These are phyloP conservation scores for Zygosaccharomyces sapae DNA, from an alignment of 1,139 yeast genomes.

Conservation along the genomic window DNA sequence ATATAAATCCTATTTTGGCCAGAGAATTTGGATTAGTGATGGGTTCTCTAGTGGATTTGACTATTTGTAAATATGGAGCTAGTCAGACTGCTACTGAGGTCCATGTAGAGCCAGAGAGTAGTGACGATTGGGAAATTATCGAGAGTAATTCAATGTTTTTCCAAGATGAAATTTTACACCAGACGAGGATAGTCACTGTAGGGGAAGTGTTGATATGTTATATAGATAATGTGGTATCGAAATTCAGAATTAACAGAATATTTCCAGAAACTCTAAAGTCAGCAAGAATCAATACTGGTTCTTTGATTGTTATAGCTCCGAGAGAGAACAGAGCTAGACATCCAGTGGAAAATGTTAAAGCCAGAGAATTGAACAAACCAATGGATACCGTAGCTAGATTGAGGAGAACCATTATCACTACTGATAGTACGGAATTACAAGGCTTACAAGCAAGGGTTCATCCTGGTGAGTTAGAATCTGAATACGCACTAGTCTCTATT, in stretches of 20 bases:
- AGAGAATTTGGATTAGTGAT: constrained; percentile 38
- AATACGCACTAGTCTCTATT: constrained; percentile 55
- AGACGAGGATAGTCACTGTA: constrained; percentile 68
- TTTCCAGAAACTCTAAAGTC: constrained; percentile 44
- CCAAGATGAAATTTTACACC: constrained; percentile 71
- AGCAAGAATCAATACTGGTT: constrained; percentile 64
- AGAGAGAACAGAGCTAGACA: constrained; percentile 46
- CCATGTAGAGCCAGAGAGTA: constrained; percentile 69
- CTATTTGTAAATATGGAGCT: constrained; percentile 40
- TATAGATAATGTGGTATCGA: constrained; percentile 65
- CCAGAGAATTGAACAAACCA: not conserved
- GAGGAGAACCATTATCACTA: not conserved
- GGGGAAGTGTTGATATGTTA: constrained; percentile 65
- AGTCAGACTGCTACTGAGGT: constrained; percentile 55
- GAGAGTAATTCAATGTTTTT: constrained; percentile 76
- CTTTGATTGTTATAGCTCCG: constrained; percentile 84
- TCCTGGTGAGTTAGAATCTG: constrained; percentile 13
- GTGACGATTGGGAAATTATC: constrained; percentile 88
- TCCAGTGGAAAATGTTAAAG: constrained; percentile 16
- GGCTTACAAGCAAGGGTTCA: constrained; percentile 9
- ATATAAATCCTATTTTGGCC: constrained; percentile 57
- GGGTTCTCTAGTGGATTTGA: constrained; percentile 39
- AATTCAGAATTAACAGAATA: constrained; percentile 58
- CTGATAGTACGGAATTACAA: not conserved
- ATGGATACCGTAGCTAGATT: not conserved